Evolutionary conservation across 495 filamentous ascomycete genomes (phyloP).

Genomic region (Penicillium coffeae): DNA sequence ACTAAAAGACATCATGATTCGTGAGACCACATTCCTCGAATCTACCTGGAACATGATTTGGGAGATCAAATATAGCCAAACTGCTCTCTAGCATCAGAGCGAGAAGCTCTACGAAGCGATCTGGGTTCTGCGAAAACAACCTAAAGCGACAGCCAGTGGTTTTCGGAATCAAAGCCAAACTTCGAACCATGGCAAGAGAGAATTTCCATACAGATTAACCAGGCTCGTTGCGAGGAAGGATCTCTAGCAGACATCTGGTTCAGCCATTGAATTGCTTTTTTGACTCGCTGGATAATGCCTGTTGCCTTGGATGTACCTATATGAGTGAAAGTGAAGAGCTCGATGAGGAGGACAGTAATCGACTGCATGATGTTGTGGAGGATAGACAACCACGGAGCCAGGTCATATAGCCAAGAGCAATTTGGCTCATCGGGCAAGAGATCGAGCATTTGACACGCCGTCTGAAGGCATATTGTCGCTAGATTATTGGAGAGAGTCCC

Average conservation of each 20-base stretch:
- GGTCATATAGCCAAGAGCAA: slow-evolving; percentile 33
- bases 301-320: slow-evolving; percentile 30
- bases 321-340: slow-evolving; percentile 45
- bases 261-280: slow-evolving; percentile 49
- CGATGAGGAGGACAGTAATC: slow-evolving; percentile 50
- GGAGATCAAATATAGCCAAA: no score
- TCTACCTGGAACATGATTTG: no score
- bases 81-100: no score
- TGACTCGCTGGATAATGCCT: slow-evolving; percentile 35
- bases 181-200: slow-evolving; percentile 10
- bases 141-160: no score
- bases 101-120: no score
- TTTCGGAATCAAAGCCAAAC: neutral
- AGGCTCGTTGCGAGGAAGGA: slow-evolving; percentile 45
- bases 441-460: slow-evolving; percentile 44
- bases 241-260: slow-evolving; percentile 43
- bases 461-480: slow-evolving; percentile 47
- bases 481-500: slow-evolving; percentile 44
- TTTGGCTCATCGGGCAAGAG: slow-evolving; percentile 41
- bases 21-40: no score
- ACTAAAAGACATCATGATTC: no score
- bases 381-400: slow-evolving; percentile 56
- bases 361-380: slow-evolving; percentile 61
- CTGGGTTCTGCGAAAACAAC: no score
- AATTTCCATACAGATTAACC: slow-evolving; percentile 21